Percentiles rank a stretch among this genome's conserved stretches.
Evolutionary conservation across 768 basidiomycete genomes (phyloP).

Genomic region (Pleurotus salmoneostramineus): DNA sequence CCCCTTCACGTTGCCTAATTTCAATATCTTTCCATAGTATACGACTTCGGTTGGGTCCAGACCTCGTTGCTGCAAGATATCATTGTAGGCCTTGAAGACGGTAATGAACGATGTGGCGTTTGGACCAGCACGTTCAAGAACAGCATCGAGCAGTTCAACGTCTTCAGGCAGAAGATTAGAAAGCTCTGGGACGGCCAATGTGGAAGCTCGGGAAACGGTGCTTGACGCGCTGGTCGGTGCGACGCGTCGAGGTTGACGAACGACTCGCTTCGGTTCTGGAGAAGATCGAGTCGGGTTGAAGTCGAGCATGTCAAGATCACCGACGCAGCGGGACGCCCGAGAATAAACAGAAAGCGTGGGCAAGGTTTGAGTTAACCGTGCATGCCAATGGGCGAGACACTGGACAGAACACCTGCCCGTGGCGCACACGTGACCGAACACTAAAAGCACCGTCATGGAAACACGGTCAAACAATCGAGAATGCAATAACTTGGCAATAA

Average conservation of each 20-base stretch:
- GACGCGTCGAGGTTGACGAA: background rate
- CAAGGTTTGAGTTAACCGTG: too few species aligned
- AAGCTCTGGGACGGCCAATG: slow-evolving; percentile 46
- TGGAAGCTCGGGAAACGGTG: slow-evolving; percentile 38
- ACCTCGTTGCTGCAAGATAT: slow-evolving; percentile 68
- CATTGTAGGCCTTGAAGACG: slow-evolving; percentile 84
- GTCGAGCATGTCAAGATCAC: slow-evolving; percentile 1
- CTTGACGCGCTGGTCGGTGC: slow-evolving; percentile 1
- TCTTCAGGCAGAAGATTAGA: slow-evolving; percentile 48
- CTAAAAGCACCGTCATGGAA: too few species aligned
- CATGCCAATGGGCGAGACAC: too few species aligned
- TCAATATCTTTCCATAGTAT: slow-evolving; percentile 79
- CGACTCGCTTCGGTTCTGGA: background rate
- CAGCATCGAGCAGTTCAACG: slow-evolving; percentile 69
- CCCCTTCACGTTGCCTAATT: slow-evolving; percentile 79
- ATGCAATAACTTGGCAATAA: too few species aligned
- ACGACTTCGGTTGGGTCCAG: slow-evolving; percentile 78
- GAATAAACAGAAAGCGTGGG: too few species aligned
- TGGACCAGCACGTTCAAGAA: slow-evolving; percentile 64
- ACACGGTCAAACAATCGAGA: too few species aligned
- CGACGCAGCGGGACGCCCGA: background rate
- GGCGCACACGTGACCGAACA: too few species aligned
- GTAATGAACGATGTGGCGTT: slow-evolving; percentile 72
- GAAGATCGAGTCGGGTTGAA: slow-evolving; percentile 9
- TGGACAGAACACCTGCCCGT: too few species aligned